Conservation (phyloP, 345 rosid species). For the Gossypium arboreum region DNA sequence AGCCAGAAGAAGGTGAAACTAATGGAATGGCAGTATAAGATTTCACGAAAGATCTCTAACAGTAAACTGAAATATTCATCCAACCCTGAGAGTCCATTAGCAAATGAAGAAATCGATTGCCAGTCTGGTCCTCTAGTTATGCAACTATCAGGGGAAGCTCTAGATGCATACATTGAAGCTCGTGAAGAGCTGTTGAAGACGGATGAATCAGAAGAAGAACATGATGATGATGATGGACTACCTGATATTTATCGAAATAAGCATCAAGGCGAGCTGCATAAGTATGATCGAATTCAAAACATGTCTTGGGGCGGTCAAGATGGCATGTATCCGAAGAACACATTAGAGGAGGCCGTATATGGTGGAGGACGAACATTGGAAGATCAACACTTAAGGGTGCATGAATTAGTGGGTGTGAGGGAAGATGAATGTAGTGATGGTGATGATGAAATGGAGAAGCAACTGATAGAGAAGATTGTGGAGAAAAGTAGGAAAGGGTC, state of each 20-base stretch:
- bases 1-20: conserved; percentile 61
- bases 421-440: conserved; percentile 50
- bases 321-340: not conserved
- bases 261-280: conserved; percentile 21
- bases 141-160: conserved; percentile 74
- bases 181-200: conserved; percentile 61
- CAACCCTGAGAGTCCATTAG: conserved; percentile 26
- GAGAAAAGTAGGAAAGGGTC: conserved; percentile 82
- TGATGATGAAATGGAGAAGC: conserved; percentile 63
- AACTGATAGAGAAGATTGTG: conserved; percentile 69
- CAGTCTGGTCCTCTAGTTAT: conserved; percentile 53
- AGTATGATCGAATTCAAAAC: conserved; percentile 14
- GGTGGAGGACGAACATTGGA: not conserved
- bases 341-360: not conserved
- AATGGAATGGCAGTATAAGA: conserved; percentile 41
- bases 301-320: too few relatives aligned
- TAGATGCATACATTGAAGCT: conserved; percentile 71
- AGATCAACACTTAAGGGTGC: not conserved
- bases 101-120: conserved; percentile 25
- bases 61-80: conserved; percentile 25
- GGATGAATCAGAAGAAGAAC: conserved; percentile 53
- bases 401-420: conserved; percentile 9
- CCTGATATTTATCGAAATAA: conserved; percentile 26
- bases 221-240: conserved; percentile 37
- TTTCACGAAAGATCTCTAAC: conserved; percentile 10